A percentile compares a stretch with the other conserved stretches of the same genome.
phyloP scores from a whole-genome alignment of 192 early-diverging fungal genomes.

The Globomyces pollinis-pini region DNA sequence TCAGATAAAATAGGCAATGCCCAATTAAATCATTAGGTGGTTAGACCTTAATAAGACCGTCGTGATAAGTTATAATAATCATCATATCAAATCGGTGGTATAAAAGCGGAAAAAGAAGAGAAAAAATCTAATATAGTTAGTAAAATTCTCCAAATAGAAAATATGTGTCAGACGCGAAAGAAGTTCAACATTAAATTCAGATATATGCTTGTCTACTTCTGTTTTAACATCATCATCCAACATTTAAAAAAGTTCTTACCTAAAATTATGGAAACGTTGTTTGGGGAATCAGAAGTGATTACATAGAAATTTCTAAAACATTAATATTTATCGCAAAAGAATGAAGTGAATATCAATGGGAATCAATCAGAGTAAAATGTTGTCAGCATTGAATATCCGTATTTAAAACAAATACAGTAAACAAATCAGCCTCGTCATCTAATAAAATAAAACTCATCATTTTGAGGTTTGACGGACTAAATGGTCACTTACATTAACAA shows the following conservation, averaged over 20 bases:
- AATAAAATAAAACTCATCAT: too few relatives aligned
- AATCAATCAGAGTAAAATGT: slow-evolving; percentile 5
- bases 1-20: slow-evolving; percentile 7
- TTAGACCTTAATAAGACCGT: slow-evolving; percentile 12
- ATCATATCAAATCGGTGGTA: slow-evolving; percentile 1
- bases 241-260: background rate
- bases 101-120: background rate
- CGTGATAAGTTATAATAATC: slow-evolving; percentile 7
- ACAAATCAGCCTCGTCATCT: slow-evolving; percentile 8
- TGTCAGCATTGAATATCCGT: slow-evolving; percentile 1
- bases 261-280: too few relatives aligned
- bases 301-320: too few relatives aligned
- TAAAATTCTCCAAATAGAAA: background rate
- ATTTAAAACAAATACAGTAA: background rate
- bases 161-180: background rate
- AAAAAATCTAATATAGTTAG: background rate
- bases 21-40: background rate
- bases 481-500: background rate
- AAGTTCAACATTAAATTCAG: slow-evolving; percentile 5
- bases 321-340: too few relatives aligned
- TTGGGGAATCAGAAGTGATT: too few relatives aligned
- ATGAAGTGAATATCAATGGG: background rate
- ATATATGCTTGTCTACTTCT: slow-evolving; percentile 13
- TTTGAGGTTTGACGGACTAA: background rate
- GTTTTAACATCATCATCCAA: slow-evolving; percentile 7